A percentile compares a stretch with the other conserved stretches of the same genome.
phyloP scores from a whole-genome alignment of 495 filamentous ascomycete species.

The Lophiotrema nucula region DNA sequence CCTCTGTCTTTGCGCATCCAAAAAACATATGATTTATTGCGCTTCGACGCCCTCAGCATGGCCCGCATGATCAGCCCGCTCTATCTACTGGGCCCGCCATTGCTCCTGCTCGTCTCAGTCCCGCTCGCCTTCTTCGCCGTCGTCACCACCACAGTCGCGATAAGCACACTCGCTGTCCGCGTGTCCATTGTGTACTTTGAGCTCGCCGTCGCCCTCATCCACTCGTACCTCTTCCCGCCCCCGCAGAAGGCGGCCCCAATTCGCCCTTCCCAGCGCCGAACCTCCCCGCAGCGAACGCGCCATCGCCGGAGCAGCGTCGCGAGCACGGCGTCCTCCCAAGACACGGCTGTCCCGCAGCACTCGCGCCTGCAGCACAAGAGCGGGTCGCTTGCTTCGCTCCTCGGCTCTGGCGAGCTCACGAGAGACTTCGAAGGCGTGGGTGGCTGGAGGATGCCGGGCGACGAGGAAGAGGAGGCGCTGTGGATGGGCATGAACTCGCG shows the following conservation, averaged over 20 bases:
- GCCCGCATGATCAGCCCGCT: slow-evolving; percentile 43
- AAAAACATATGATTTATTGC: too few relatives aligned
- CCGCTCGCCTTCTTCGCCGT: slow-evolving; percentile 68
- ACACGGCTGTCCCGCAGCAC: slow-evolving; percentile 5
- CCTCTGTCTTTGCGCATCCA: too few relatives aligned
- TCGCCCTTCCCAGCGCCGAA: slow-evolving; percentile 28
- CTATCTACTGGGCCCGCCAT: slow-evolving; percentile 58
- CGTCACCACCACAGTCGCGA: slow-evolving; percentile 65
- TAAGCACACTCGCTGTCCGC: slow-evolving; percentile 63
- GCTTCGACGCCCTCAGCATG: slow-evolving; percentile 3
- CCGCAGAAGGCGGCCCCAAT: slow-evolving; percentile 2
- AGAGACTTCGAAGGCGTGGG: slow-evolving; percentile 87
- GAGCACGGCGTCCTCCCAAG: slow-evolving; percentile 27
- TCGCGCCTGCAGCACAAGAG: slow-evolving; percentile 27
- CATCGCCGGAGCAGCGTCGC: slow-evolving; percentile 25
- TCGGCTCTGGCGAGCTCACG: slow-evolving; percentile 42
- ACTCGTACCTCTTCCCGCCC: slow-evolving; percentile 54
- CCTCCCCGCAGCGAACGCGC: slow-evolving; percentile 15
- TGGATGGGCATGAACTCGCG: slow-evolving; percentile 76
- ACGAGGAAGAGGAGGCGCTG: slow-evolving; percentile 57
- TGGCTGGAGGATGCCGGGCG: slow-evolving; percentile 65
- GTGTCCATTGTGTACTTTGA: slow-evolving; percentile 69
- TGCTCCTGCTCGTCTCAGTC: slow-evolving; percentile 64
- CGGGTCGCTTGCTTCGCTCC: slow-evolving; percentile 32
- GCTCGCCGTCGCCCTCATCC: slow-evolving; percentile 58